Evolutionary conservation across 805 yeast species (phyloP).

Genomic region (Gaillardinia entomophila): DNA sequence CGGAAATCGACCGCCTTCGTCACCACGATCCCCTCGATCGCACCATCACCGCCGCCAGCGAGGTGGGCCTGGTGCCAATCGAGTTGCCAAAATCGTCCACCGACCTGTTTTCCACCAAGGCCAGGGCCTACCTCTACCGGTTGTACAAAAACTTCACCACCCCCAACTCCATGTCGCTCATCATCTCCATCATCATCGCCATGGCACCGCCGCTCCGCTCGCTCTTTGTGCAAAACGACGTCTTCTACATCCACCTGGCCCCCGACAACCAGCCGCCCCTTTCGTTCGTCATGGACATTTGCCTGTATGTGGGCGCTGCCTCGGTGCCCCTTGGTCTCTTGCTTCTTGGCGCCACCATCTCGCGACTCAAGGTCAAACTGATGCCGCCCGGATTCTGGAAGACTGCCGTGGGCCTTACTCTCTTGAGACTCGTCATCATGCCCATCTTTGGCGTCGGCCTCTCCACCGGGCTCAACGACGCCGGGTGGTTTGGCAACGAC

Average conservation of each 20-base stretch:
- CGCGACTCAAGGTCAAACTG: slow-evolving; percentile 55
- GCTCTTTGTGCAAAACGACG: slow-evolving; percentile 48
- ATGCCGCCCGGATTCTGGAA: slow-evolving; percentile 71
- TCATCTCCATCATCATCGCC: slow-evolving; percentile 58
- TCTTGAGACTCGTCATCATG: slow-evolving; percentile 55
- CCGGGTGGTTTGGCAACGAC: slow-evolving; percentile 62
- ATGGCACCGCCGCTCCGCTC: slow-evolving; percentile 73
- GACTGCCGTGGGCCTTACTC: slow-evolving; percentile 52
- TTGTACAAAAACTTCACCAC: slow-evolving; percentile 49
- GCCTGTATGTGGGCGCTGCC: slow-evolving; percentile 77
- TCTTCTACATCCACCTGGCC: slow-evolving; percentile 57
- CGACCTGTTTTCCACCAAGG: not conserved
- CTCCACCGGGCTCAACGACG: slow-evolving; percentile 49
- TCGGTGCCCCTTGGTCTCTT: slow-evolving; percentile 83
- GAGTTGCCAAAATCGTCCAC: too few relatives aligned
- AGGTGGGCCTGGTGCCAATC: slow-evolving; percentile 11
- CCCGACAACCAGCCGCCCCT: slow-evolving; percentile 84
- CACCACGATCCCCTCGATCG: slow-evolving; percentile 12
- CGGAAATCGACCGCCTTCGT: slow-evolving; percentile 37
- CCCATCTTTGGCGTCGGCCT: slow-evolving; percentile 73
- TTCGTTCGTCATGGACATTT: slow-evolving; percentile 77
- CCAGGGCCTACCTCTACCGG: slow-evolving; percentile 3
- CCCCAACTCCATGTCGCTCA: slow-evolving; percentile 70
- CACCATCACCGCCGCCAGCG: slow-evolving; percentile 16
- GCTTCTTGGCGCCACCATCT: slow-evolving; percentile 81